Conservation (phyloP, 768 basidiomycete genomes). For the Collybia mongolica region DNA sequence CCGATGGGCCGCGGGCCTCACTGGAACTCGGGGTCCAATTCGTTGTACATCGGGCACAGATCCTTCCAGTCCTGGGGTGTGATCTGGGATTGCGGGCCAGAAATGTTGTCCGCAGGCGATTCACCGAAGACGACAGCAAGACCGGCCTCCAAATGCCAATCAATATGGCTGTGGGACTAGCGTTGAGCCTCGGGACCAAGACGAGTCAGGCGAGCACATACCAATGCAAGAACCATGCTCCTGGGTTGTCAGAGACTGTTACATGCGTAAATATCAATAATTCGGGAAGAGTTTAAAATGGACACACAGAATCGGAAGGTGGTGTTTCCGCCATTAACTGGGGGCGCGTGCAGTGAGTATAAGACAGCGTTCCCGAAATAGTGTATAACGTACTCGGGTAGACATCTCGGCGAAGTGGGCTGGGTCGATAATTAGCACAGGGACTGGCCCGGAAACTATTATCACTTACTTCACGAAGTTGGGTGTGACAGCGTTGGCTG, state of each 20-base stretch:
- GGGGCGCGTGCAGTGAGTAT: background rate
- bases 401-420: constrained; percentile 24
- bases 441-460: background rate
- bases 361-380: no score
- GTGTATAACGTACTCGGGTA: constrained; percentile 16
- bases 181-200: background rate
- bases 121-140: constrained; percentile 33
- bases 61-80: constrained; percentile 27
- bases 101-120: constrained; percentile 22
- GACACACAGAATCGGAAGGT: constrained; percentile 33
- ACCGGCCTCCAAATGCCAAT: constrained; percentile 35
- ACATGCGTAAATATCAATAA: background rate
- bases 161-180: constrained; percentile 24
- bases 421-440: background rate
- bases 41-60: constrained; percentile 26
- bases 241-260: constrained; percentile 49
- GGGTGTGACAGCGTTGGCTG: constrained; percentile 17
- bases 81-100: constrained; percentile 28
- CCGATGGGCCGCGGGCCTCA: constrained; percentile 4
- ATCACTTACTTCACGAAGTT: constrained; percentile 25
- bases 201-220: constrained; percentile 6
- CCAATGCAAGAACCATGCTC: constrained; percentile 55
- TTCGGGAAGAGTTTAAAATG: background rate
- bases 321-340: constrained; percentile 32
- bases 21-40: constrained; percentile 24